Evolutionary conservation across 140 eudicot species (phyloP).

Genomic region (Bidens hawaiensis): DNA sequence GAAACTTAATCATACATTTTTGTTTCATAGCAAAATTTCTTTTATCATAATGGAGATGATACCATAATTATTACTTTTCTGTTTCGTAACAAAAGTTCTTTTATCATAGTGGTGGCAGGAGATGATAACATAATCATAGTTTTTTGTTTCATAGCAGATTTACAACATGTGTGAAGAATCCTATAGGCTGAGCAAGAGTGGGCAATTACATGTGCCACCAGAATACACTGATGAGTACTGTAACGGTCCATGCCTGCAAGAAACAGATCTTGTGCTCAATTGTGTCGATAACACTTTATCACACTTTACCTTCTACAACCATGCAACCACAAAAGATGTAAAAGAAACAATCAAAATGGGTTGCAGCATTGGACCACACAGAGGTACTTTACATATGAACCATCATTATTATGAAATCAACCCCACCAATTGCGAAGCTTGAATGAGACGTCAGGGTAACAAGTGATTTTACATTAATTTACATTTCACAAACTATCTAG

Average conservation of each 20-base stretch:
- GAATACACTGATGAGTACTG: constrained; percentile 58
- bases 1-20: too few relatives aligned
- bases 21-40: too few relatives aligned
- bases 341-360: constrained; percentile 54
- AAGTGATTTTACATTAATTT: too few relatives aligned
- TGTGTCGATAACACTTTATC: constrained; percentile 50
- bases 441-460: too few relatives aligned
- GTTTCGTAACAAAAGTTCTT: too few relatives aligned
- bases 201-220: constrained; percentile 50
- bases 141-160: constrained; percentile 38
- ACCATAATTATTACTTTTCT: too few relatives aligned
- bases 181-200: constrained; percentile 54
- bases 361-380: constrained; percentile 53
- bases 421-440: too few relatives aligned
- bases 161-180: constrained; percentile 54
- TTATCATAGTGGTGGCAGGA: background rate
- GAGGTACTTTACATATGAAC: constrained; percentile 45
- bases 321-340: constrained; percentile 43
- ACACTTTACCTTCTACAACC: constrained; percentile 53
- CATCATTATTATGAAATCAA: too few relatives aligned
- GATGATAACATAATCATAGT: too few relatives aligned
- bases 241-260: constrained; percentile 57
- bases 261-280: constrained; percentile 62
- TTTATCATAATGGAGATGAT: too few relatives aligned
- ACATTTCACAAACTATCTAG: too few relatives aligned